Evolutionary conservation across 257 asterid species (phyloP), one percentile per base, ranked within the genome.

Genomic region (Oldenlandia corymbosa): DNA sequence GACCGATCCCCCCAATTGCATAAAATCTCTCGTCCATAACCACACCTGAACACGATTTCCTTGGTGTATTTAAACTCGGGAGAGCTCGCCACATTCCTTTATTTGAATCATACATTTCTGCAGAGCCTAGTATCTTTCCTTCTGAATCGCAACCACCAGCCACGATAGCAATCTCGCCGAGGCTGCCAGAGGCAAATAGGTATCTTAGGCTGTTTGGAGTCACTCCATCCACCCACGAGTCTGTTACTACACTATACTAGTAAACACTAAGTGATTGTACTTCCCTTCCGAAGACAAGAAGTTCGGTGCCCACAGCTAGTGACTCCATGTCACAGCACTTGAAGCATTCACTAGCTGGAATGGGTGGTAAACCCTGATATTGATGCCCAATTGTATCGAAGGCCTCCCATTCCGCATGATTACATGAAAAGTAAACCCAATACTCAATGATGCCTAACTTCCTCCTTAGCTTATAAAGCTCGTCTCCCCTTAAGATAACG

Each of bases 41-140:
- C 28, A 88, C 95, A 0, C 90, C 90, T 0, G 96, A 80, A 58
- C 96, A 88, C 82, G 86, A 71, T 57, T 88, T 91, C 68, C 98
- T 66, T 0, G 90, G 83, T 42, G 77, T 86, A 16, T 72, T 81
- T 94, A 91, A 84, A 85, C 83, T 75, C 0, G 95, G 94, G 18
- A 91, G 85, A 3, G 70, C 64, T 52, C 27, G 73, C 98, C 98
- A 91, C 6, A 64, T 61, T 37, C 85, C 79, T 5, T 67, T 68
- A 76, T 81, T 87, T 1, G 96, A 83, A 67, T 84, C 76, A 39
- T 86, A 88, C 26, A 86, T 36, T 79, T 88, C 95, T 0, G 91
- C 94, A 0, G 90, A 88, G 70, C 67, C 68, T n/a, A 91, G 86
- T 41, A 86, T 72, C 10, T 58, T 71, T 0, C 90, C 96, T 16